These are phyloP conservation scores for Lentinula boryana DNA, from an alignment of 768 basidiomycete genomes.

Conservation along the genomic window DNA sequence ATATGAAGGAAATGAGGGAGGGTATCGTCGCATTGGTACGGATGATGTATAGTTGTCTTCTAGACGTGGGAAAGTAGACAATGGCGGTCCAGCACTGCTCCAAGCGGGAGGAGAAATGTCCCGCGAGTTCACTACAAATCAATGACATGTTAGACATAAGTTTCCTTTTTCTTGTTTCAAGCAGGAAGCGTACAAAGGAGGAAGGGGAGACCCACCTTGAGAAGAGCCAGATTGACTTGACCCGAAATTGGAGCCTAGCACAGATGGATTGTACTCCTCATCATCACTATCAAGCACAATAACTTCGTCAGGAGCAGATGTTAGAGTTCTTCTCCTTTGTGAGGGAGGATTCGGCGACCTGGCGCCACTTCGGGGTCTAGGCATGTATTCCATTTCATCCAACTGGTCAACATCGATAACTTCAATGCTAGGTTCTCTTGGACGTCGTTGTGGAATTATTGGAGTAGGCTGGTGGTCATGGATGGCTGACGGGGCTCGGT, in stretches of 20 bases:
- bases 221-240: background rate
- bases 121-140: background rate
- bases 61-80: background rate
- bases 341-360: background rate
- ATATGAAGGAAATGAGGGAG: background rate
- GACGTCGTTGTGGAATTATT: conserved; percentile 1
- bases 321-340: background rate
- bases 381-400: conserved; percentile 1
- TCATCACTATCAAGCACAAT: conserved; percentile 4
- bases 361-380: background rate
- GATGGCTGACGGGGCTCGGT: conserved; percentile 1
- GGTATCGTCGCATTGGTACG: conserved; percentile 1
- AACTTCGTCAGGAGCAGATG: background rate
- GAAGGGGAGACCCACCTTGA: background rate
- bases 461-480: background rate
- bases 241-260: background rate
- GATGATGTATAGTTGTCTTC: background rate
- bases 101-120: background rate
- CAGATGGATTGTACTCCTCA: background rate
- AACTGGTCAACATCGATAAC: conserved; percentile 6
- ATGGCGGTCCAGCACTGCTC: background rate
- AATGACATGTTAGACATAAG: background rate
- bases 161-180: background rate
- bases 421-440: background rate
- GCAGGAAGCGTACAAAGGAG: background rate